Evolutionary conservation across 371 early-diverging fungal species (phyloP).

Genomic region (Lichtheimia hyalospora): DNA sequence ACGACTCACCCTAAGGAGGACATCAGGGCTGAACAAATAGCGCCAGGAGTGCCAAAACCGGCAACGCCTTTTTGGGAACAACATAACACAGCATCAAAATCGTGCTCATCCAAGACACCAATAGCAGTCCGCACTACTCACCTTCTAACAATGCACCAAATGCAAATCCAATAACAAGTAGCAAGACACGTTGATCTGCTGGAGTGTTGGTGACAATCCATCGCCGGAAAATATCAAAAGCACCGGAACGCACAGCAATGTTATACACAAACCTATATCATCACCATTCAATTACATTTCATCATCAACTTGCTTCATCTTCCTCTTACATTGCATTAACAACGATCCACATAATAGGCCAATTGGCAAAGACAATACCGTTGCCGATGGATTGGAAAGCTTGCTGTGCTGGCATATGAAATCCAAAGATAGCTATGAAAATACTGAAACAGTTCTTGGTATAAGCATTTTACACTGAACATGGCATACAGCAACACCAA

Average conservation of each 20-base stretch:
- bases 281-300: not conserved
- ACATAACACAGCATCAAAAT: too few species aligned
- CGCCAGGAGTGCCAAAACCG: constrained; percentile 55
- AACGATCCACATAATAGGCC: constrained; percentile 62
- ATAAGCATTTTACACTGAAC: constrained; percentile 2
- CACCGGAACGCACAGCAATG: constrained; percentile 41
- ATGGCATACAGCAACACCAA: too few species aligned
- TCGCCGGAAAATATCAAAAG: constrained; percentile 49
- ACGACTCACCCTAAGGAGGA: constrained; percentile 45
- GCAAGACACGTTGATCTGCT: constrained; percentile 41
- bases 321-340: constrained; percentile 45
- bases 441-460: constrained; percentile 25
- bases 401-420: constrained; percentile 55
- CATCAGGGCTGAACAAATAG: constrained; percentile 51
- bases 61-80: constrained; percentile 30
- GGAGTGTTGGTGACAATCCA: constrained; percentile 53
- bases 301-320: not conserved
- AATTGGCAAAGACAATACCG: constrained; percentile 50
- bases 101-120: too few species aligned
- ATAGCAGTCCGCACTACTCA: constrained; percentile 1
- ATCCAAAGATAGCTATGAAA: constrained; percentile 53
- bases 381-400: constrained; percentile 41
- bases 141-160: constrained; percentile 54
- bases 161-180: constrained; percentile 43
- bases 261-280: constrained; percentile 45